Evolutionary conservation across 2,329 filamentous ascomycete genomes (phyloP).

Genomic region (Didymella segeticola): DNA sequence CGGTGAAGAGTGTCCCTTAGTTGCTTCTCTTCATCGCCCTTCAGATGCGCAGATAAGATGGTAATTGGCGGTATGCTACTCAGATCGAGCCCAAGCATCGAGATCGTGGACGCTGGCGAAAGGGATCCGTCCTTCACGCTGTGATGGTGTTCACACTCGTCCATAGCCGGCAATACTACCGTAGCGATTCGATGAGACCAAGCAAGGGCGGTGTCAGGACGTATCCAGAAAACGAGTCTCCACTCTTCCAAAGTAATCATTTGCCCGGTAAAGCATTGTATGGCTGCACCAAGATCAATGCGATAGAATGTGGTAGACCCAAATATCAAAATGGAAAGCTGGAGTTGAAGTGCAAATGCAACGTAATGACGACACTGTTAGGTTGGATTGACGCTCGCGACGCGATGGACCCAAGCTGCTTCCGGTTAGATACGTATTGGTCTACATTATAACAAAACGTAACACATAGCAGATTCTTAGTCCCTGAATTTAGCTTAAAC

Average conservation of each 20-base stretch:
- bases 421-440: slow-evolving; percentile 14
- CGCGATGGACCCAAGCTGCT: background rate
- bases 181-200: slow-evolving; percentile 31
- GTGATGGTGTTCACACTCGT: slow-evolving; percentile 29
- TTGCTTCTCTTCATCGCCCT: slow-evolving; percentile 65
- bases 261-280: slow-evolving; percentile 28
- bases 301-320: slow-evolving; percentile 1
- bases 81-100: slow-evolving; percentile 45
- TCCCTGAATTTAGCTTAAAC: too few species aligned
- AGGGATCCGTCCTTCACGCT: slow-evolving; percentile 25
- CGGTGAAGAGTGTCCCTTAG: slow-evolving; percentile 69
- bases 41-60: slow-evolving; percentile 74
- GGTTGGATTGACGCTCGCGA: slow-evolving; percentile 4
- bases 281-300: slow-evolving; percentile 10
- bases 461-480: too few species aligned
- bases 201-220: slow-evolving; percentile 38
- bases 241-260: slow-evolving; percentile 22
- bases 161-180: slow-evolving; percentile 27
- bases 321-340: background rate
- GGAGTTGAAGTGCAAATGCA: background rate
- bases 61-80: slow-evolving; percentile 69
- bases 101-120: slow-evolving; percentile 26
- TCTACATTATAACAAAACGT: too few species aligned
- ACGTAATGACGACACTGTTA: slow-evolving; percentile 26
- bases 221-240: slow-evolving; percentile 33